Conservation (phyloP, 169 alveolate genomes). For the Theileria annulata region DNA sequence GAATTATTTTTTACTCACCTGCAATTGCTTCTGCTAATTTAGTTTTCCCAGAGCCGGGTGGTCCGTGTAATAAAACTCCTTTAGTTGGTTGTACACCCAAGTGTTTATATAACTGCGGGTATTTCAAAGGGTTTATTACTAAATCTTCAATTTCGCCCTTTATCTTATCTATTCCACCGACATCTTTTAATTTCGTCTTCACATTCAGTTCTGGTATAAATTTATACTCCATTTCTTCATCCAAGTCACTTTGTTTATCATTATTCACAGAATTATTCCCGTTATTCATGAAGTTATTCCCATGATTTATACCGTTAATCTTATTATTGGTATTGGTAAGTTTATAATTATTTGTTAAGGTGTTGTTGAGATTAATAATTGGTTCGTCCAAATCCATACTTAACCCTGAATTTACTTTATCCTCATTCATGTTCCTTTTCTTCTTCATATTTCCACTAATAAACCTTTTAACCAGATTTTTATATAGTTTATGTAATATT, state of each 20-base stretch:
- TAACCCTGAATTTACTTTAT: background rate
- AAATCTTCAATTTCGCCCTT: slow-evolving; percentile 72
- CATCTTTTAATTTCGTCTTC: slow-evolving; percentile 35
- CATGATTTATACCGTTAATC: background rate
- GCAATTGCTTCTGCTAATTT: slow-evolving; percentile 95
- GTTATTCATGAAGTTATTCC: background rate
- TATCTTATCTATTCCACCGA: slow-evolving; percentile 77
- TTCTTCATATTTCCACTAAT: background rate
- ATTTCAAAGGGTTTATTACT: slow-evolving; percentile 70
- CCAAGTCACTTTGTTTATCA: slow-evolving; percentile 9
- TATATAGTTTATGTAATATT: no score
- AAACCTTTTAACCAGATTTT: no score
- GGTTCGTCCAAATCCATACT: slow-evolving; percentile 25
- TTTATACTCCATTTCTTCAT: background rate
- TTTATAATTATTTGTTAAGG: slow-evolving; percentile 21
- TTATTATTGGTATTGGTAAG: background rate
- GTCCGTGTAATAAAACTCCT: slow-evolving; percentile 93
- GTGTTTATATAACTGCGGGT: slow-evolving; percentile 84
- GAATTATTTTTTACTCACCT: slow-evolving; percentile 71
- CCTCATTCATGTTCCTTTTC: background rate
- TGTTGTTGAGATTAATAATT: slow-evolving; percentile 9
- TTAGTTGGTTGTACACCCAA: slow-evolving; percentile 90
- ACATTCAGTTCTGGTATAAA: slow-evolving; percentile 53
- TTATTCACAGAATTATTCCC: background rate
- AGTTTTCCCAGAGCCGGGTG: slow-evolving; percentile 97